Evolutionary conservation across 148 eudicot species (phyloP), one percentile per base, ranked within the genome.

Genomic region (Heliamphora exappendiculata): DNA sequence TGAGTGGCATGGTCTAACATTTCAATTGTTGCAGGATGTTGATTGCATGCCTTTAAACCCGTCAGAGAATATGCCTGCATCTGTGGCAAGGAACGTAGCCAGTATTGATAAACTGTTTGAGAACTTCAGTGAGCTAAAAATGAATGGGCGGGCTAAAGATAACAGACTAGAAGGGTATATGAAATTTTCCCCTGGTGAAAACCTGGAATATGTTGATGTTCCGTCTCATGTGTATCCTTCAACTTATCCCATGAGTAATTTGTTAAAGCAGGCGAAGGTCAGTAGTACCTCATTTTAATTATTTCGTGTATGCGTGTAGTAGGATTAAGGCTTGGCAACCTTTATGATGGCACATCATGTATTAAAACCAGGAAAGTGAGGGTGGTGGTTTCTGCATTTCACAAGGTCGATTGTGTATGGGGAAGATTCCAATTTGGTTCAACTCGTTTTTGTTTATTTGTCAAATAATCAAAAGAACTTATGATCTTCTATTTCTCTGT

Each of bases 1-100:
- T 12, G 20, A 49, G 33, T 73, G 77, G n/a, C 57, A 24, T 39
- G 34, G 3, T 74, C 26, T 68, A 34, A 75, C 28, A 14, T 24
- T 9, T 54, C 16, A 17, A 75, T 53, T 75, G 68, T 85, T 64
- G 81, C 93, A 96, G 99, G 99, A 96, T 81, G 88, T 91, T 75
- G 98, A 96, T 84, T 96, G 99, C 89, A 93, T 96, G 99, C 99
- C 99, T 29, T 76, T 81, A 44, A 85, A 88, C 78, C 98, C 90
- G 11, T 78, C 78, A 29, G 98, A 96, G 67, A 91, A 90, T 71
- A 86, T 93, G 90, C 98, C 99, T 49, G 82, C 94, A 47, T 88
- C 86, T 47, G 86, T 88, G 72, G 82, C 81, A 72, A 88, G 87
- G 75, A 88, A 86, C 58, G 76, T 70, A 59, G 64, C 68, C 76